Percentiles rank a stretch among this genome's conserved stretches.
Conservation (phyloP, 768 basidiomycete species). For the Arthromyces matolae region DNA sequence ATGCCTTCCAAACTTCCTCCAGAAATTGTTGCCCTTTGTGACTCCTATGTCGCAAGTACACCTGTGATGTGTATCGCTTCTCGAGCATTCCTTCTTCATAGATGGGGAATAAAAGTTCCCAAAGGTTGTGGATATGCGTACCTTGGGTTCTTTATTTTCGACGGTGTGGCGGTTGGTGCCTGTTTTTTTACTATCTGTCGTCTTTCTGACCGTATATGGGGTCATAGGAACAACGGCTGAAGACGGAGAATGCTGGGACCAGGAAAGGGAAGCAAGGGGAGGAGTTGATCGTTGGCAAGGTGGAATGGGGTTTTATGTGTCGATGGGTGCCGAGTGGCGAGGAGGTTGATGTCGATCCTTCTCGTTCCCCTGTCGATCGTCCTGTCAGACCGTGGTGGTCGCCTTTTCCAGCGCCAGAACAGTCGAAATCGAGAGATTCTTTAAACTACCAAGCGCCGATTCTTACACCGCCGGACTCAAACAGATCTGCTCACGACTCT, state of each 20-base stretch:
- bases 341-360: conserved; percentile 18
- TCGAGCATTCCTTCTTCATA: conserved; percentile 19
- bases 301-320: conserved; percentile 44
- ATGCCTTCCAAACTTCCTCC: conserved; percentile 33
- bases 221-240: background rate
- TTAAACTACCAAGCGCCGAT: background rate
- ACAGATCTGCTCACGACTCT: background rate
- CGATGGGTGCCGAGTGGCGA: conserved; percentile 52
- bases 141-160: conserved; percentile 46
- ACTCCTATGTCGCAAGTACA: conserved; percentile 32
- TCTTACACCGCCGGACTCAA: background rate
- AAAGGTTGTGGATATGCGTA: conserved; percentile 38
- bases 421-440: background rate
- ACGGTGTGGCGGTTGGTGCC: conserved; percentile 29
- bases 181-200: background rate
- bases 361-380: background rate
- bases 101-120: conserved; percentile 31
- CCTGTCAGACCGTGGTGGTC: conserved; percentile 26
- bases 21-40: conserved; percentile 40
- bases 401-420: background rate
- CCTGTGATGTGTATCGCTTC: conserved; percentile 43
- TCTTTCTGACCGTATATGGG: too few species aligned
- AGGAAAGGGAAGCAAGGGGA: background rate
- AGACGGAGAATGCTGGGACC: background rate
- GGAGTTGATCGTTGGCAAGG: conserved; percentile 24